These are phyloP conservation scores for Aspergillus sclerotiicarbonarius DNA, from an alignment of 495 filamentous ascomycete genomes.

Conservation along the genomic window DNA sequence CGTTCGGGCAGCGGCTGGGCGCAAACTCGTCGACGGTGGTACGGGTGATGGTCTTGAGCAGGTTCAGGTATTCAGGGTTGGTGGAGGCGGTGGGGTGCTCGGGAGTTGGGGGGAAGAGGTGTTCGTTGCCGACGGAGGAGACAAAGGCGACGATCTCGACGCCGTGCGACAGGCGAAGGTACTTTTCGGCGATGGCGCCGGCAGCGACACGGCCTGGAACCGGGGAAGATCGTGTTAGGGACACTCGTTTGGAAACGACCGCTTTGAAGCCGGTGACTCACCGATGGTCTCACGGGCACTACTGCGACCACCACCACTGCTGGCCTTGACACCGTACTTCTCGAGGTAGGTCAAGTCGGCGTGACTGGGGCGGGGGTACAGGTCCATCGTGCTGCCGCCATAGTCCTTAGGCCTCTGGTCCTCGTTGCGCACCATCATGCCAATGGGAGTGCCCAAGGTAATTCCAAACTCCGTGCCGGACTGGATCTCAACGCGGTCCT, in stretches of 20 bases:
- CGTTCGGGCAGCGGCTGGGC: conserved; percentile 83
- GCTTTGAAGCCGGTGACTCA: conserved; percentile 25
- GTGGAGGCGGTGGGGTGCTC: conserved; percentile 69
- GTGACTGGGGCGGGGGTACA: conserved; percentile 87
- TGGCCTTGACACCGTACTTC: conserved; percentile 96
- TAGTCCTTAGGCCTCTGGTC: conserved; percentile 96
- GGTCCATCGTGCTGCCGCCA: conserved; percentile 84
- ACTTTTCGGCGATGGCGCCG: conserved; percentile 95
- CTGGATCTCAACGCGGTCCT: conserved; percentile 88
- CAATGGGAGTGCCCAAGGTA: conserved; percentile 91
- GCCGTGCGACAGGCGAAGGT: conserved; percentile 73
- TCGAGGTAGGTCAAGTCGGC: conserved; percentile 96
- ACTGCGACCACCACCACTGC: conserved; percentile 87
- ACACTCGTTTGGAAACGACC: not conserved
- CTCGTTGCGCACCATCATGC: conserved; percentile 82
- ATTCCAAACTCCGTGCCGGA: conserved; percentile 91
- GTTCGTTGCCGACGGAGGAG: conserved; percentile 76
- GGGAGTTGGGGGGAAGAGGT: conserved; percentile 79
- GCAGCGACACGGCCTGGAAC: conserved; percentile 75
- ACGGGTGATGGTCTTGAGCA: conserved; percentile 73
- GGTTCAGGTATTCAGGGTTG: conserved; percentile 78
- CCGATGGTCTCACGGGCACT: conserved; percentile 93
- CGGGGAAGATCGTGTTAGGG: conserved; percentile 6
- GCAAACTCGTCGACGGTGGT: conserved; percentile 76
- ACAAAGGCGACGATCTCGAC: conserved; percentile 92